Evolutionary conservation across 2,329 filamentous ascomycete genomes (phyloP).

Genomic region (Gliomastix tumulicola): DNA sequence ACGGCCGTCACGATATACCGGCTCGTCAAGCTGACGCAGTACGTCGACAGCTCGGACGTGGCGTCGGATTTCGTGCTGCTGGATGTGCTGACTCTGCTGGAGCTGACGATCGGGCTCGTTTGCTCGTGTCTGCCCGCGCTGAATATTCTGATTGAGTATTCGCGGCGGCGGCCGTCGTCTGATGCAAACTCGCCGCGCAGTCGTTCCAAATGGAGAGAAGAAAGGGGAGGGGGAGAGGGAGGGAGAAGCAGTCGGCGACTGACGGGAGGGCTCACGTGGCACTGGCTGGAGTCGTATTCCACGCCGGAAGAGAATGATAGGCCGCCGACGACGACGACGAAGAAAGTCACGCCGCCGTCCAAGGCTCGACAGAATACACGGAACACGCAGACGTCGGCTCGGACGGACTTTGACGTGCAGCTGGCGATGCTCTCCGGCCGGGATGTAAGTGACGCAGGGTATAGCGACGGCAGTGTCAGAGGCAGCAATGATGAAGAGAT

Average conservation of each 20-base stretch:
- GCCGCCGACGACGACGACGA: no score
- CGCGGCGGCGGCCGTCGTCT: neutral
- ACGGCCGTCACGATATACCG: conserved; percentile 16
- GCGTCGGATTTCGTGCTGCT: neutral
- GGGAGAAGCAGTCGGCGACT: no score
- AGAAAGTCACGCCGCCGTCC: no score
- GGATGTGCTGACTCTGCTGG: conserved; percentile 6
- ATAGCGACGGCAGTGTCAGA: neutral
- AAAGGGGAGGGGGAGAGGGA: neutral
- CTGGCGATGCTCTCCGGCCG: no score
- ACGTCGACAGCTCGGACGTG: neutral
- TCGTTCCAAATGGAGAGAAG: neutral
- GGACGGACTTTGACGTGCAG: no score
- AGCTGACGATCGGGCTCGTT: conserved; percentile 15
- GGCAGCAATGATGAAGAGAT: neutral
- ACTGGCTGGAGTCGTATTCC: neutral
- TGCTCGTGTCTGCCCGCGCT: conserved; percentile 17
- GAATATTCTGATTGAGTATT: conserved; percentile 8
- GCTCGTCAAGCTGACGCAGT: neutral
- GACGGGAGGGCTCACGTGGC: neutral
- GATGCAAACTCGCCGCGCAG: neutral
- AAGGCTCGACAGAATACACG: no score
- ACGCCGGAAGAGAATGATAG: neutral
- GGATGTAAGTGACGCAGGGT: no score
- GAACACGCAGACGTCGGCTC: no score